A percentile compares a stretch with the other conserved stretches of the same genome.
These are phyloP conservation scores for Candida buenavistaensis DNA, from an alignment of 1,139 yeast genomes.

Conservation along the genomic window DNA sequence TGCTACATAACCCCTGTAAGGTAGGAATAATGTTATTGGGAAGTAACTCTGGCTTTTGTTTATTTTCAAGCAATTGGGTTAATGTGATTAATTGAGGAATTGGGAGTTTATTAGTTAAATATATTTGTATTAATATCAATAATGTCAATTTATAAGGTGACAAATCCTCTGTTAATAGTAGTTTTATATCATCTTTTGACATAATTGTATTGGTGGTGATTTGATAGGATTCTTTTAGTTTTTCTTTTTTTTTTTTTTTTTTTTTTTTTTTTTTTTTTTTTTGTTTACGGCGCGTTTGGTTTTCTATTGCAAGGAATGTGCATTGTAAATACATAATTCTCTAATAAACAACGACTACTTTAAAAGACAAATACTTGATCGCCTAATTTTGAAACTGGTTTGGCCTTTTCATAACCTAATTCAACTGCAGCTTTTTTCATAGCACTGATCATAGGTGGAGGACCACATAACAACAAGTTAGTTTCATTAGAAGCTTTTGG, in stretches of 20 bases:
- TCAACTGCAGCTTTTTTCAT: slow-evolving; percentile 79
- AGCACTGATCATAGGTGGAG: slow-evolving; percentile 82
- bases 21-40: slow-evolving; percentile 5
- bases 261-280: too few species aligned
- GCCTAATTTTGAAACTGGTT: slow-evolving; percentile 86
- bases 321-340: too few species aligned
- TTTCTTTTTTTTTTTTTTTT: too few species aligned
- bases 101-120: slow-evolving; percentile 4
- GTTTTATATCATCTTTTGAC: slow-evolving; percentile 3
- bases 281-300: too few species aligned
- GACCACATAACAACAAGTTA: slow-evolving; percentile 88
- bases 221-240: too few species aligned
- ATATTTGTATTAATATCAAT: slow-evolving; percentile 3
- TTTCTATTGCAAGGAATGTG: too few species aligned
- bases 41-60: slow-evolving; percentile 1
- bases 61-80: slow-evolving; percentile 10
- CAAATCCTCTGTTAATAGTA: slow-evolving; percentile 5
- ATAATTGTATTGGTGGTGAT: too few species aligned
- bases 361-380: slow-evolving; percentile 91
- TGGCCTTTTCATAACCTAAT: slow-evolving; percentile 84
- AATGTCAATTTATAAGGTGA: slow-evolving; percentile 5
- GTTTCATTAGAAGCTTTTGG: slow-evolving; percentile 61
- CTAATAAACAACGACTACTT: slow-evolving; percentile 5
- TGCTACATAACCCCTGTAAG: slow-evolving; percentile 6
- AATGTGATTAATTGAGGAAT: slow-evolving; percentile 7